Evolutionary conservation across 345 rosid genomes (phyloP).

Genomic region (Viola odorata): DNA sequence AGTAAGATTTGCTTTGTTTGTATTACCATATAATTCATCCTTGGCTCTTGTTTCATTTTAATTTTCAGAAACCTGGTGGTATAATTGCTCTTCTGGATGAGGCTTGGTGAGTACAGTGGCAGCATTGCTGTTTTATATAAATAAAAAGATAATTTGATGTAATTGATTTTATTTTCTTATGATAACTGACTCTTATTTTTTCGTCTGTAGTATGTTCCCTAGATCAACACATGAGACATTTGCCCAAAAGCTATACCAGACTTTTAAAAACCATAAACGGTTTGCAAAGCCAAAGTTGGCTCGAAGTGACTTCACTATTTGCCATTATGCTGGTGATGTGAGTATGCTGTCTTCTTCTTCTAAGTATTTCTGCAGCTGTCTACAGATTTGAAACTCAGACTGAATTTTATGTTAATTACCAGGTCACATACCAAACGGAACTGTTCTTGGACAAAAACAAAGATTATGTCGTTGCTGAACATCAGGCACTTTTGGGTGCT

Average conservation of each 20-base stretch:
- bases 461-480: constrained; percentile 98
- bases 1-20: too few species aligned
- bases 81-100: constrained; percentile 97
- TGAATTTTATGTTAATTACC: constrained; percentile 20
- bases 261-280: constrained; percentile 87
- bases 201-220: constrained; percentile 79
- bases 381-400: not conserved
- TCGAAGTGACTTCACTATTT: constrained; percentile 91
- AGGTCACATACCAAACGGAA: constrained; percentile 98
- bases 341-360: constrained; percentile 24
- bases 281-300: constrained; percentile 93
- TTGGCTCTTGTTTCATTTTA: not conserved
- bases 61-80: constrained; percentile 98
- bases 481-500: constrained; percentile 82
- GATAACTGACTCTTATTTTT: constrained; percentile 20
- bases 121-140: constrained; percentile 3
- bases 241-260: constrained; percentile 96
- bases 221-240: constrained; percentile 98
- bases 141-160: constrained; percentile 1
- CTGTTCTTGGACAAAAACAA: constrained; percentile 95
- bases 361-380: not conserved
- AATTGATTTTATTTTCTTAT: constrained; percentile 10
- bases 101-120: constrained; percentile 70
- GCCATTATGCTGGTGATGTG: constrained; percentile 99
- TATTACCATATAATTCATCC: too few species aligned